phyloP scores from a whole-genome alignment of 2,329 filamentous ascomycete species.

The Leptosphaerulina australis region DNA sequence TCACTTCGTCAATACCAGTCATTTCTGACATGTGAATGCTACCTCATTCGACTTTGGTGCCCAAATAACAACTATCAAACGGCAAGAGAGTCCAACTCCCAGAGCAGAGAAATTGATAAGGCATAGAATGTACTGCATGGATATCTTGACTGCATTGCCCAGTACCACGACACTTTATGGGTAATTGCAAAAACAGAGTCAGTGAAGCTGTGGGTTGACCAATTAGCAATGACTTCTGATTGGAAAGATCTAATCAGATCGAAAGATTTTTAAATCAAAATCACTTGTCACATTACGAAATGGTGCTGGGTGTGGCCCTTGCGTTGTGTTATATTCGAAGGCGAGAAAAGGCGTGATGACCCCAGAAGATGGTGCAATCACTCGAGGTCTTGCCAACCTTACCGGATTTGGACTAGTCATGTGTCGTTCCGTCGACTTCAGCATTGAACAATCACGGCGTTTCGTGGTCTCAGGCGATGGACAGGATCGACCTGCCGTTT shows the following conservation, averaged over 20 bases:
- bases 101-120: background rate
- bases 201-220: background rate
- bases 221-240: background rate
- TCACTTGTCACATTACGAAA: slow-evolving; percentile 6
- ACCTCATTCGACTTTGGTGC: background rate
- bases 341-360: slow-evolving; percentile 26
- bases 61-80: background rate
- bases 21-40: background rate
- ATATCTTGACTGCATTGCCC: background rate
- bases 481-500: slow-evolving; percentile 17
- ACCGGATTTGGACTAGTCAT: slow-evolving; percentile 23
- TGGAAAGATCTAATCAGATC: slow-evolving; percentile 9
- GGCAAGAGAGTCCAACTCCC: background rate
- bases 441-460: slow-evolving; percentile 10
- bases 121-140: background rate
- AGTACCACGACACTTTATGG: too few relatives aligned
- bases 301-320: slow-evolving; percentile 2
- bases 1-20: background rate
- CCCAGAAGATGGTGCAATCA: slow-evolving; percentile 21
- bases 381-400: slow-evolving; percentile 17
- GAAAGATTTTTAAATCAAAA: slow-evolving; percentile 1
- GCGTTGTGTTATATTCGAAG: slow-evolving; percentile 16
- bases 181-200: background rate
- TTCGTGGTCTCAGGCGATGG: slow-evolving; percentile 9
- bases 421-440: slow-evolving; percentile 22